These are phyloP conservation scores for Microbotryum lychnidis-dioicae DNA, from an alignment of 1,284 basidiomycete species.

Conservation along the genomic window DNA sequence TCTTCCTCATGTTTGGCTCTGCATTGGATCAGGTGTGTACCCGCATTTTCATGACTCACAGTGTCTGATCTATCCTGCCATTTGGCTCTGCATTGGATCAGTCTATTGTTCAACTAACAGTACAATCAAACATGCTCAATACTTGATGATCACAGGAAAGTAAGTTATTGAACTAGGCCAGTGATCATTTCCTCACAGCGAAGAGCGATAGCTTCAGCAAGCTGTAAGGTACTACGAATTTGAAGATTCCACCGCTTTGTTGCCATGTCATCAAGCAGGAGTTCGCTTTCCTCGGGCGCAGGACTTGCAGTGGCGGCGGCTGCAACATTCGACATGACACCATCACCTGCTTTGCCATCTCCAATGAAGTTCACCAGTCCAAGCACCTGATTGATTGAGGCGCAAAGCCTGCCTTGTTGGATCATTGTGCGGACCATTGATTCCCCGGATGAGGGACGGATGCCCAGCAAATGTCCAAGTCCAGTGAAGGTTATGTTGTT, in stretches of 20 bases:
- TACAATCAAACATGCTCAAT: no score
- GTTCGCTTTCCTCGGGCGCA: background rate
- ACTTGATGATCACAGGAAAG: no score
- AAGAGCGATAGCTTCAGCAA: slow-evolving; percentile 26
- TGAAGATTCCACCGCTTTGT: slow-evolving; percentile 28
- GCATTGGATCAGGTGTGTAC: no score
- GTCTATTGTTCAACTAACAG: no score
- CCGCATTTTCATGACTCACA: no score
- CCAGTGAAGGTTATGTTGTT: slow-evolving; percentile 81
- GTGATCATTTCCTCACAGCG: slow-evolving; percentile 23
- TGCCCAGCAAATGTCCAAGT: slow-evolving; percentile 70
- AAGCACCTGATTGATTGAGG: slow-evolving; percentile 35
- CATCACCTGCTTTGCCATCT: slow-evolving; percentile 17
- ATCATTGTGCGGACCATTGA: slow-evolving; percentile 36
- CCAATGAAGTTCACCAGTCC: slow-evolving; percentile 32
- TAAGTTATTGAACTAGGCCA: no score
- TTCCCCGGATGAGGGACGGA: slow-evolving; percentile 56
- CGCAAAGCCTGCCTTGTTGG: slow-evolving; percentile 32
- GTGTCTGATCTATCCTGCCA: no score
- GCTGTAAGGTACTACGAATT: slow-evolving; percentile 26
- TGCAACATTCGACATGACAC: slow-evolving; percentile 37
- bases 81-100: no score
- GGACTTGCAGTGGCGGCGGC: slow-evolving; percentile 43
- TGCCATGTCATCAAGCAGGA: slow-evolving; percentile 12
- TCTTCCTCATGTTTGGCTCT: no score